A percentile compares a stretch with the other conserved stretches of the same genome.
These are phyloP conservation scores for Priceomyces haplophilus DNA, from an alignment of 805 yeast genomes.

Conservation along the genomic window DNA sequence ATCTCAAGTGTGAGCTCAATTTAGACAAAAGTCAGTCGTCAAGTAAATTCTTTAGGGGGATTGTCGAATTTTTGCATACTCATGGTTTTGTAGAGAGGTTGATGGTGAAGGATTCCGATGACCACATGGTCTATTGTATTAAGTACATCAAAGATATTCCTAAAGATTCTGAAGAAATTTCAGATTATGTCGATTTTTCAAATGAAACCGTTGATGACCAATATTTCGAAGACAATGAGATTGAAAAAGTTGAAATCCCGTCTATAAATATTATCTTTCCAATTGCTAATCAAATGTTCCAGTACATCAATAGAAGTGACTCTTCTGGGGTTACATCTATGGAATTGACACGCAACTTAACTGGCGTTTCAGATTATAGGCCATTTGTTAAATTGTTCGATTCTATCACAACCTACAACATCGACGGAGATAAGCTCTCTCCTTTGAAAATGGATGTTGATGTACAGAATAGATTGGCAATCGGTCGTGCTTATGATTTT, in stretches of 20 bases:
- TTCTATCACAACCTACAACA: constrained; percentile 38
- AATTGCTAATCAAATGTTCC: constrained; percentile 59
- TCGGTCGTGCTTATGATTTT: constrained; percentile 66
- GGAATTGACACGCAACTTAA: constrained; percentile 46
- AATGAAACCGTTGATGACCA: constrained; percentile 23
- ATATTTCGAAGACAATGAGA: constrained; percentile 16
- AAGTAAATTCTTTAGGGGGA: constrained; percentile 47
- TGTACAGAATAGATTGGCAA: constrained; percentile 22
- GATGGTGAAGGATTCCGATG: constrained; percentile 40
- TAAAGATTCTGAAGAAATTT: constrained; percentile 41
- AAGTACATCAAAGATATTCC: constrained; percentile 47
- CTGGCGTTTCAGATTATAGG: constrained; percentile 55
- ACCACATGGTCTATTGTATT: constrained; percentile 34
- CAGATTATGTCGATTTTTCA: constrained; percentile 35
- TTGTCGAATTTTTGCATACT: constrained; percentile 43
- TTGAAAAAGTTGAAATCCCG: constrained; percentile 20
- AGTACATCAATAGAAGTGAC: constrained; percentile 40
- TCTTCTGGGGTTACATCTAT: constrained; percentile 58
- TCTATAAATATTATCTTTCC: constrained; percentile 58
- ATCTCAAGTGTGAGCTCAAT: constrained; percentile 57
- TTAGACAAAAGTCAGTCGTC: constrained; percentile 40
- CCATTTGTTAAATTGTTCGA: constrained; percentile 54
- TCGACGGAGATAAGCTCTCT: constrained; percentile 26
- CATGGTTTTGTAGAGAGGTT: constrained; percentile 49
- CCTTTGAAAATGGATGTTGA: constrained; percentile 26